These are phyloP conservation scores for Grigorovia humatica DNA, from an alignment of 805 yeast genomes.

Conservation along the genomic window DNA sequence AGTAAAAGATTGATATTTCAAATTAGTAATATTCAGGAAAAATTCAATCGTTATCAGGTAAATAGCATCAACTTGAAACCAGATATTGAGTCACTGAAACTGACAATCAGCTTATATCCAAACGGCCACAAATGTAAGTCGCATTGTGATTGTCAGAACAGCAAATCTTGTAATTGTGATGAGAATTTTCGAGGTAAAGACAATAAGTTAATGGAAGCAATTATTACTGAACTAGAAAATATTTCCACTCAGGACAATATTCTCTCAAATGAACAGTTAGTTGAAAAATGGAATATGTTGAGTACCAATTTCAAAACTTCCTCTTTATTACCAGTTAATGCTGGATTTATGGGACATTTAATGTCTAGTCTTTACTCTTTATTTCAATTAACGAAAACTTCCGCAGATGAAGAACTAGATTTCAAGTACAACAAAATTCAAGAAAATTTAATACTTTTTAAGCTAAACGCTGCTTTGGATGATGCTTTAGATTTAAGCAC, in stretches of 20 bases:
- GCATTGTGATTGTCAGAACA: slow-evolving; percentile 5
- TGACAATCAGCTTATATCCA: slow-evolving; percentile 19
- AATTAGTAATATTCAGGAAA: slow-evolving; percentile 14
- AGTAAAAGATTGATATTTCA: slow-evolving; percentile 19
- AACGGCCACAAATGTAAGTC: slow-evolving; percentile 2
- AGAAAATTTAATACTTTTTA: slow-evolving; percentile 60
- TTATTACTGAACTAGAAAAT: slow-evolving; percentile 37
- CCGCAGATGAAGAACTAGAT: neutral
- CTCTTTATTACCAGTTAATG: slow-evolving; percentile 84
- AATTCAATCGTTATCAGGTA: slow-evolving; percentile 13
- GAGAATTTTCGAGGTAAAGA: slow-evolving; percentile 11
- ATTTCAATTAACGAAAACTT: slow-evolving; percentile 58
- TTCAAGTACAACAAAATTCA: slow-evolving; percentile 63
- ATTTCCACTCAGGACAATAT: slow-evolving; percentile 39
- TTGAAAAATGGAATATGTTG: slow-evolving; percentile 68
- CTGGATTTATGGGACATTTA: slow-evolving; percentile 88
- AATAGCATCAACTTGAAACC: slow-evolving; percentile 28
- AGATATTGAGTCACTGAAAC: slow-evolving; percentile 24
- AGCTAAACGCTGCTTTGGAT: slow-evolving; percentile 81
- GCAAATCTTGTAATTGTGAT: slow-evolving; percentile 4
- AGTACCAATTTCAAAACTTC: slow-evolving; percentile 83
- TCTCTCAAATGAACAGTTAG: slow-evolving; percentile 65
- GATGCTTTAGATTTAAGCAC: slow-evolving; percentile 86
- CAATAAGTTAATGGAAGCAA: slow-evolving; percentile 16
- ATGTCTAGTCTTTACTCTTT: slow-evolving; percentile 70